Conservation (phyloP, 2,329 filamentous ascomycete genomes). For the Aspergillus fumigatiaffinis region DNA sequence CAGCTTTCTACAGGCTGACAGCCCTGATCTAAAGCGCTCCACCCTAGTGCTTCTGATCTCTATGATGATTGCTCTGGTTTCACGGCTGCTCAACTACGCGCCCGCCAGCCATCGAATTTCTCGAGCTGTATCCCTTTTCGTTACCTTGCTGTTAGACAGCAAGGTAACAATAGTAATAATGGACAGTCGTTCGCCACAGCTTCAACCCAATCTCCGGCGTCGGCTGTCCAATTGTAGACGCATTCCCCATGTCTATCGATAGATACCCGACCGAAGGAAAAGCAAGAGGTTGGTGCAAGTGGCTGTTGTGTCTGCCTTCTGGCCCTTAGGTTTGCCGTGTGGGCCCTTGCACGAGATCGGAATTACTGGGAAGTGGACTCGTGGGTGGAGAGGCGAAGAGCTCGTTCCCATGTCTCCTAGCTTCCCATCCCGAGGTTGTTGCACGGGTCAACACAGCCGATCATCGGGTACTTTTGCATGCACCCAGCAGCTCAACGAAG, state of each 20-base stretch:
- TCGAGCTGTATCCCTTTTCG: neutral
- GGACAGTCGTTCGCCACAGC: neutral
- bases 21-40: neutral
- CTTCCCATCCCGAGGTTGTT: neutral
- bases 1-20: neutral
- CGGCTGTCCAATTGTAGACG: neutral
- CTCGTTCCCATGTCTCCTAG: neutral
- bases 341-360: neutral
- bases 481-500: neutral
- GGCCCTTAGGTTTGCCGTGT: neutral
- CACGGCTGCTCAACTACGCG: neutral
- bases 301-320: neutral
- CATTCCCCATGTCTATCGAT: neutral
- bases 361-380: neutral
- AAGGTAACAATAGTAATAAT: too few relatives aligned
- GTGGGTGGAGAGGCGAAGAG: neutral
- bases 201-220: neutral
- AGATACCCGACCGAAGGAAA: neutral
- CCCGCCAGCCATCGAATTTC: conserved; percentile 1
- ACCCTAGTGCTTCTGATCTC: neutral
- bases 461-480: neutral
- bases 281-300: neutral
- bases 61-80: conserved; percentile 5
- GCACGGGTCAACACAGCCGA: neutral
- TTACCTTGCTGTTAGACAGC: too few relatives aligned